These are phyloP conservation scores for Monascus ruber DNA, from an alignment of 2,329 filamentous ascomycete species.

Conservation along the genomic window DNA sequence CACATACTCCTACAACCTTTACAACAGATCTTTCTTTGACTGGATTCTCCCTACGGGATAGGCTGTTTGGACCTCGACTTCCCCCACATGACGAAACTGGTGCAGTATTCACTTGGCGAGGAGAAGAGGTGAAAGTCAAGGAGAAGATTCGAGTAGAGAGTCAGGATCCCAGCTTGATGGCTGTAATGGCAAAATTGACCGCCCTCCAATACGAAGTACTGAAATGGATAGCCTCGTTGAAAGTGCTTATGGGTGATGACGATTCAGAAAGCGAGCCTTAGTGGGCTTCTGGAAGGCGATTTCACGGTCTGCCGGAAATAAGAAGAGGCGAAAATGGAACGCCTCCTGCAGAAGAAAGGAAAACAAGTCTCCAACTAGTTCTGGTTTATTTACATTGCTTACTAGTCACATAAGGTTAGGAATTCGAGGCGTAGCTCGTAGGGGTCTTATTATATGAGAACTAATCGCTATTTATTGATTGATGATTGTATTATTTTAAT, in stretches of 20 bases:
- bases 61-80: slow-evolving; percentile 39
- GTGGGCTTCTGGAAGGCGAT: not conserved
- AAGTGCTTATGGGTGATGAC: slow-evolving; percentile 63
- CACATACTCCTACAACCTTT: slow-evolving; percentile 53
- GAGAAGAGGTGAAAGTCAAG: slow-evolving; percentile 67
- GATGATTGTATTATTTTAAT: too few species aligned
- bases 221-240: slow-evolving; percentile 59
- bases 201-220: slow-evolving; percentile 64
- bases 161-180: slow-evolving; percentile 76
- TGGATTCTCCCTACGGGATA: slow-evolving; percentile 48
- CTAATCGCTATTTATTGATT: too few species aligned
- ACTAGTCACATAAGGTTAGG: too few species aligned
- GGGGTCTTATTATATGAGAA: too few species aligned
- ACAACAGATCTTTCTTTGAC: slow-evolving; percentile 54
- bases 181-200: slow-evolving; percentile 69
- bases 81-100: slow-evolving; percentile 72
- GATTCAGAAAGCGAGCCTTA: slow-evolving; percentile 28
- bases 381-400: too few species aligned
- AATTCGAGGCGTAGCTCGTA: too few species aligned
- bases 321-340: too few species aligned
- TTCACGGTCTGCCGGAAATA: too few species aligned
- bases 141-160: slow-evolving; percentile 86
- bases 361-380: too few species aligned
- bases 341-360: too few species aligned
- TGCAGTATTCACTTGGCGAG: slow-evolving; percentile 57